Evolutionary conservation across 192 early-diverging fungal genomes (phyloP), one percentile per base, ranked within the genome.

Genomic region (Phlyctochytrium arcticum): DNA sequence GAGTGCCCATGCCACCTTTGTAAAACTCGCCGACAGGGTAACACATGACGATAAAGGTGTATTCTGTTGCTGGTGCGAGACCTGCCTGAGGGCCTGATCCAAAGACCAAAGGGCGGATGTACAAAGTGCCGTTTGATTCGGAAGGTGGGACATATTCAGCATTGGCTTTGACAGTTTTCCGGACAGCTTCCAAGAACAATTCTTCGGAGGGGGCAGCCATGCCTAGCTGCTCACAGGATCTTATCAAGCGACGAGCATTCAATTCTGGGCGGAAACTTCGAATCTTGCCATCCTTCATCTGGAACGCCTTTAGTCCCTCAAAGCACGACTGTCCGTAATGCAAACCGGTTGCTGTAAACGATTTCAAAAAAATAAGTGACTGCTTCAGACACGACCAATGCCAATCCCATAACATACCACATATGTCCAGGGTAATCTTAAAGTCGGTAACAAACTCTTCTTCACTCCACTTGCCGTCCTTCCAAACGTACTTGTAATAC

Each of bases 261-360:
- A 77, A 72, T 10, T 87, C 73, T 21, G 88, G 88, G 26, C 89
- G 78, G 75, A 91, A 91, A 53, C 89, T 75, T 39, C 87, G 80
- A 55, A 89, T 68, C 53, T 82, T 82, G 27, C 84, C 86, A 54
- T 89, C 81, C 37, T 78, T 76, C 76, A 81, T 77, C 9, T 85
- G 68, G 78, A 87, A 91, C 0, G 89, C 88, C 64, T 91, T 91
- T 60, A 91, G 67, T n/a, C 89, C 89, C 75, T 91, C 89, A 65
- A 91, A 91, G 63, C 85, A 88, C 33, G 74, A 51, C 75, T 90
- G 89, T 26, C 89, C 89, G 68, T 90, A 90, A 70, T 90, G 83
- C 19, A 88, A 62, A 30, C 71, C 85, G 29, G 88, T 82, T 6
- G 85, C 75, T 77, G 34, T 35, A 65, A 29, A 54, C 2, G 33